These are phyloP conservation scores for Vigna unguiculata DNA, from an alignment of 306 rosid species.

Conservation along the genomic window DNA sequence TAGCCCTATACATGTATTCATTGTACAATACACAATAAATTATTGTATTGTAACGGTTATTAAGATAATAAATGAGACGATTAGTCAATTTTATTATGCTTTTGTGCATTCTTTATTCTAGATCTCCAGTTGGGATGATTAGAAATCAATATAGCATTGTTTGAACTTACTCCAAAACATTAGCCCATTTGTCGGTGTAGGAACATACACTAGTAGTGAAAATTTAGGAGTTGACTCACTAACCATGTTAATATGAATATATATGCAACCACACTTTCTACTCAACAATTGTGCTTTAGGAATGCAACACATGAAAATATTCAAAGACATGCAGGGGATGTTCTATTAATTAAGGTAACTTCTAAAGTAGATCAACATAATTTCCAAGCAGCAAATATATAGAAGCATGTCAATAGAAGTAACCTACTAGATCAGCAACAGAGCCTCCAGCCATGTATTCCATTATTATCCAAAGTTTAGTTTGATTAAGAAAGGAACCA, in stretches of 20 bases:
- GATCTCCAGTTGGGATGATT: too few relatives aligned
- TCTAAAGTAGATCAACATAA: slow-evolving; percentile 13
- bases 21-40: too few relatives aligned
- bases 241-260: background rate
- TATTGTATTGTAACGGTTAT: too few relatives aligned
- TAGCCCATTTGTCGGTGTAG: background rate
- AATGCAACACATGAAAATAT: background rate
- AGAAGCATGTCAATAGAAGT: slow-evolving; percentile 57
- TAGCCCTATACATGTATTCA: too few relatives aligned
- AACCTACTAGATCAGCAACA: slow-evolving; percentile 94
- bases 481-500: slow-evolving; percentile 93
- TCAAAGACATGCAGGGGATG: background rate
- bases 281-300: background rate
- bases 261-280: slow-evolving; percentile 2
- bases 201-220: too few relatives aligned
- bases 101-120: too few relatives aligned
- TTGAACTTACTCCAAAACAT: too few relatives aligned
- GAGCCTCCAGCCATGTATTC: slow-evolving; percentile 99
- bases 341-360: slow-evolving; percentile 14
- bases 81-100: too few relatives aligned
- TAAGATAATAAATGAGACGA: too few relatives aligned
- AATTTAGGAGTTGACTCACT: too few relatives aligned
- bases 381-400: slow-evolving; percentile 32
- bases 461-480: slow-evolving; percentile 97
- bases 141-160: too few relatives aligned